Percentiles rank a stretch among this genome's conserved stretches.
Conservation (phyloP, 192 early-diverging fungal genomes). For the Chytriomyces confervae region DNA sequence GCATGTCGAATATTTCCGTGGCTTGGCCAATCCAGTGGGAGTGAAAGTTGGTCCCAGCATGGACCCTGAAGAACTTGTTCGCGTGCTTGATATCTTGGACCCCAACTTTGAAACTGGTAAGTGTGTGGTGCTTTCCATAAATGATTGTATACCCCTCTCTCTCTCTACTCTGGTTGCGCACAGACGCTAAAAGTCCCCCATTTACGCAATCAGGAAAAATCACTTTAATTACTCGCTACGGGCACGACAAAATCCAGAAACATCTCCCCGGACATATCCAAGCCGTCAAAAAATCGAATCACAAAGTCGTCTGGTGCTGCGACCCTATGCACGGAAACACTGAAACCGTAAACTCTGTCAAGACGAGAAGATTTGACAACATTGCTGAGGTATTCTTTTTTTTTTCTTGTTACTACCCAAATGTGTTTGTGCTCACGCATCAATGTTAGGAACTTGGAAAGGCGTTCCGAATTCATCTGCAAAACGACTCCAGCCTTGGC, state of each 20-base stretch:
- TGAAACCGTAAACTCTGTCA: slow-evolving; percentile 81
- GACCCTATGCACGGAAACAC: slow-evolving; percentile 99
- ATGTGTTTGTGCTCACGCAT: slow-evolving; percentile 16
- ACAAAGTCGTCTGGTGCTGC: slow-evolving; percentile 91
- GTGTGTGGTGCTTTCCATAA: background rate
- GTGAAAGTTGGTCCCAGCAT: slow-evolving; percentile 95
- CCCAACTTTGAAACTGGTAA: slow-evolving; percentile 76
- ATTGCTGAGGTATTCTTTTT: slow-evolving; percentile 66
- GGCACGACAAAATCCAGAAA: slow-evolving; percentile 80
- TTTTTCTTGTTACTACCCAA: background rate
- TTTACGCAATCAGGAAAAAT: slow-evolving; percentile 69
- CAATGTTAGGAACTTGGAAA: slow-evolving; percentile 71
- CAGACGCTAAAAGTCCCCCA: background rate
- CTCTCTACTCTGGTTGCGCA: background rate
- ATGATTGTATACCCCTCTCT: background rate
- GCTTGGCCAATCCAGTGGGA: slow-evolving; percentile 96
- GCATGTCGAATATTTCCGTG: slow-evolving; percentile 97
- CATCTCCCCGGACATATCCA: slow-evolving; percentile 86
- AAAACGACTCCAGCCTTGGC: slow-evolving; percentile 72
- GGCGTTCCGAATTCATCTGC: slow-evolving; percentile 83
- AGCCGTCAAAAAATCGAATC: slow-evolving; percentile 84
- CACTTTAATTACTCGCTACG: slow-evolving; percentile 95
- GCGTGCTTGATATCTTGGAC: slow-evolving; percentile 85
- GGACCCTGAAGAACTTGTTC: slow-evolving; percentile 82
- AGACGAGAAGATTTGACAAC: slow-evolving; percentile 89